Evolutionary conservation across 441 rosid species (phyloP), one percentile per base, ranked within the genome.

Genomic region (Sinapis alba): DNA sequence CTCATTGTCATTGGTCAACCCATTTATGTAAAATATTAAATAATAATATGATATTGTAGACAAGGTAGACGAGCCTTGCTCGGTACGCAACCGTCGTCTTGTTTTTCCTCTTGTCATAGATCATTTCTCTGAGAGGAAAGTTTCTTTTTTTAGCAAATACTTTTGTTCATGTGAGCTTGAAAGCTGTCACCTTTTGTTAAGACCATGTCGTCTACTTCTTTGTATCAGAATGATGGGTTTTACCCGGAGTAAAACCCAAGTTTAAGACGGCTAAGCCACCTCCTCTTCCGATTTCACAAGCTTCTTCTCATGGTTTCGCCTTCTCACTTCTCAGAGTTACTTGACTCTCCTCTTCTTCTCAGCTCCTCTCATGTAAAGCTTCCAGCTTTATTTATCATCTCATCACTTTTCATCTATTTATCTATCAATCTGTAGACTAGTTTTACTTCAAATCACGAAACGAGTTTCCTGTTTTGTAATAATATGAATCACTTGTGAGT

Each of bases 301-400:
- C 97, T 76, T 90, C 97, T 76, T 90, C 47, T 41, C 47, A 41
- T 13, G 47, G 47, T 41, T 41, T 93, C 76, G 73, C 97, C 71
- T 94, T 88, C 0, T 86, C 97, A 47, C 71, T 94, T 88, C 0
- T 86, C 97, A 47, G 99, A 90, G 83, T 92, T 91, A 34, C 66
- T 93, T 70, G 98, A 96, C 65, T 93, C 98, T 72, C 98, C 99
- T 68, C 97, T 93, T 60, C 78, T 96, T 50, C 73, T 93, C 18
- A 85, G 77, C 88, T 53, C 93, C 70, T 84, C 85, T n/a, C 81
- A 87, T 73, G 98, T 93, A 84, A 65, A 86, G 79, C 30, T 36
- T 72, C 70, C 65, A 19, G 53, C 10, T 59, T 63, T 74, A 0
- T 16, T n/a, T 0, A 18, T 13, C 27, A 1, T 18, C 34, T 62